Percentiles rank a stretch among this genome's conserved stretches.
Evolutionary conservation across 164 flowering plant species (phyloP).

Genomic region (Berberis thunbergii): DNA sequence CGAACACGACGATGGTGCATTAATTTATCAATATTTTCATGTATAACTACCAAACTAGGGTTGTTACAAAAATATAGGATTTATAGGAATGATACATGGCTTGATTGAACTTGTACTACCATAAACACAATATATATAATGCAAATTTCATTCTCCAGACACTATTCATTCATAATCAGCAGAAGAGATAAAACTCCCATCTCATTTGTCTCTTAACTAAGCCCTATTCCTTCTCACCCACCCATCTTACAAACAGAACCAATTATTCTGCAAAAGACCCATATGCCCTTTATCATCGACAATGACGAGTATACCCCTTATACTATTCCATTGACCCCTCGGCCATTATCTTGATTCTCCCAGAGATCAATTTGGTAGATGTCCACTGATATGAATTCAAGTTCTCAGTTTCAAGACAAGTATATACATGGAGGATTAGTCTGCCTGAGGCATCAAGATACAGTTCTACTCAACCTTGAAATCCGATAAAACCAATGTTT

Average conservation of each 20-base stretch:
- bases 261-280: background rate
- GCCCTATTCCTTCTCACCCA: conserved; percentile 3
- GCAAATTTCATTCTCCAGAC: background rate
- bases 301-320: conserved; percentile 1
- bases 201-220: conserved; percentile 5
- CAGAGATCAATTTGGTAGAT: conserved; percentile 19
- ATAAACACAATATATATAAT: background rate
- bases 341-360: conserved; percentile 5
- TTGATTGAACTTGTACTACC: background rate
- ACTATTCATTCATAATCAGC: background rate
- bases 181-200: conserved; percentile 1
- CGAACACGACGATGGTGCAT: background rate
- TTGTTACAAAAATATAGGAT: background rate
- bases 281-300: background rate
- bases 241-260: background rate
- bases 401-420: conserved; percentile 8
- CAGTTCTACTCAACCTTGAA: background rate
- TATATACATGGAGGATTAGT: conserved; percentile 2
- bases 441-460: background rate
- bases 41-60: background rate
- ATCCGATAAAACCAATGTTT: too few species aligned
- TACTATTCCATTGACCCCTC: background rate
- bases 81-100: conserved; percentile 5
- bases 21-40: too few species aligned
- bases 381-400: conserved; percentile 5